Conservation (phyloP, 1,139 yeast genomes). For the Blastobotrys elegans region DNA sequence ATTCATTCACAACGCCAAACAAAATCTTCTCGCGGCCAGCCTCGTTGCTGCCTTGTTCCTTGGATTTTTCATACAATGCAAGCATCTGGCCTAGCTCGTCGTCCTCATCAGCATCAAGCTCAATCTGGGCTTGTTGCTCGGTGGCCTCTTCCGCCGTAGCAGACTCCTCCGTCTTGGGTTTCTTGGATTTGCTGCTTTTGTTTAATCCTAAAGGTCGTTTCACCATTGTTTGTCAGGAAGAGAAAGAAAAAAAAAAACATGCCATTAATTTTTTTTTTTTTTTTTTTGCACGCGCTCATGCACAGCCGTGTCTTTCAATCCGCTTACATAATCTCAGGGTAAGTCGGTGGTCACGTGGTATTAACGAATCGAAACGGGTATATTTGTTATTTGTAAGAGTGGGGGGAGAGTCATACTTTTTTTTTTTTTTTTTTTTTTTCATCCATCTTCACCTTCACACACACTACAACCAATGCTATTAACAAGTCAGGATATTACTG, state of each 20-base stretch:
- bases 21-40: slow-evolving; percentile 36
- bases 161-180: slow-evolving; percentile 19
- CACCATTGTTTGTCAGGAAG: slow-evolving; percentile 23
- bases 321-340: neutral
- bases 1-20: slow-evolving; percentile 87
- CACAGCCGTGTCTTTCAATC: neutral
- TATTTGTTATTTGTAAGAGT: neutral
- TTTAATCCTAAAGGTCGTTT: slow-evolving; percentile 83
- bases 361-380: neutral
- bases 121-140: slow-evolving; percentile 55
- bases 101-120: slow-evolving; percentile 64
- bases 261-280: slow-evolving; percentile 3
- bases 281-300: neutral
- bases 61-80: slow-evolving; percentile 53
- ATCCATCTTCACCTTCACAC: neutral
- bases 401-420: neutral
- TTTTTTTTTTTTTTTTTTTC: neutral
- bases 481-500: slow-evolving; percentile 47
- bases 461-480: slow-evolving; percentile 31
- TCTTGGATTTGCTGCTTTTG: slow-evolving; percentile 44
- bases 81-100: slow-evolving; percentile 71
- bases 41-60: slow-evolving; percentile 19
- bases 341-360: neutral
- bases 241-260: neutral
- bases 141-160: neutral